A percentile compares a stretch with the other conserved stretches of the same genome.
These are phyloP conservation scores for Aeschynomene evenia DNA, from an alignment of 306 rosid species.

Conservation along the genomic window DNA sequence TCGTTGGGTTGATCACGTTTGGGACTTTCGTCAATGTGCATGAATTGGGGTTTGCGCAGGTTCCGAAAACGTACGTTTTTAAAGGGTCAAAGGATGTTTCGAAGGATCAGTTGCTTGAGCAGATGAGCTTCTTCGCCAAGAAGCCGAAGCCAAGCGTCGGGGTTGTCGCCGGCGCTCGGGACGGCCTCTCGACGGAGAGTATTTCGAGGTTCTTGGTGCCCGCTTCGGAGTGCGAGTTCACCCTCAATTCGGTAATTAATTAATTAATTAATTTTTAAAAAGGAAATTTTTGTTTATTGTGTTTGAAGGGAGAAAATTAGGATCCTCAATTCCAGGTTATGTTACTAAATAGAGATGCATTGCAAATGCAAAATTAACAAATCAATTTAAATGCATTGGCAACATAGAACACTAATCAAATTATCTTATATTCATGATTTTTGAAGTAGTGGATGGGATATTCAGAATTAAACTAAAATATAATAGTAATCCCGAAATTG, in stretches of 20 bases:
- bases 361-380: no score
- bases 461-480: no score
- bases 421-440: no score
- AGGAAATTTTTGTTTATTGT: not conserved
- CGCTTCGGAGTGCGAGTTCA: conserved; percentile 78
- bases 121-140: conserved; percentile 73
- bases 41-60: conserved; percentile 71
- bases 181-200: conserved; percentile 75
- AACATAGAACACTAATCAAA: no score
- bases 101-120: conserved; percentile 86
- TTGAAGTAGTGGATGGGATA: no score
- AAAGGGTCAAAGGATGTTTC: conserved; percentile 76
- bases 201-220: conserved; percentile 80
- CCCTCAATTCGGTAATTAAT: conserved; percentile 68
- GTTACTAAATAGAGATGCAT: no score
- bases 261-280: not conserved
- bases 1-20: conserved; percentile 80
- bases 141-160: conserved; percentile 77
- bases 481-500: no score
- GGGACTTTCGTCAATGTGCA: conserved; percentile 85
- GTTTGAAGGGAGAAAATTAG: not conserved
- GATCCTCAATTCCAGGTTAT: not conserved
- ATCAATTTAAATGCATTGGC: no score
- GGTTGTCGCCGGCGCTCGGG: conserved; percentile 86
- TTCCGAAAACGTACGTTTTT: conserved; percentile 78